Evolutionary conservation across 2,329 filamentous ascomycete genomes (phyloP).

Genomic region (Coniella vitis): DNA sequence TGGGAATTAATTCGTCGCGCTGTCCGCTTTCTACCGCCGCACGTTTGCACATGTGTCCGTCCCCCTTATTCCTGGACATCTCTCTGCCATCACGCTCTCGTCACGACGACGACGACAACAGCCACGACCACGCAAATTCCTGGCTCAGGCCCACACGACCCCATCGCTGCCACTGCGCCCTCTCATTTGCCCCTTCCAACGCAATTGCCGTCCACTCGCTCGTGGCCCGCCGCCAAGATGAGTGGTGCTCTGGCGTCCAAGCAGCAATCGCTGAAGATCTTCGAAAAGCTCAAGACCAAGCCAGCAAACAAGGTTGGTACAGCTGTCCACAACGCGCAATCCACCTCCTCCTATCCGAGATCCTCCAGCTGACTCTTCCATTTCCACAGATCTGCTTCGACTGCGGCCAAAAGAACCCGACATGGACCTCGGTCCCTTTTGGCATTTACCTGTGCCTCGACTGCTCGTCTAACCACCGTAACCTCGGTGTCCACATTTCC

Average conservation of each 20-base stretch:
- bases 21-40: conserved; percentile 13
- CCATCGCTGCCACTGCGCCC: not conserved
- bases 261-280: conserved; percentile 92
- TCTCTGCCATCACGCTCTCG: not conserved
- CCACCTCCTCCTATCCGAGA: not conserved
- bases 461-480: conserved; percentile 94
- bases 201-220: not conserved
- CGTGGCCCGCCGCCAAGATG: conserved; percentile 39
- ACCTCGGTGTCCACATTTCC: conserved; percentile 96
- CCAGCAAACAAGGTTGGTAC: conserved; percentile 76
- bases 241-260: conserved; percentile 67
- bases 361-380: conserved; percentile 17
- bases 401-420: conserved; percentile 94
- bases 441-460: conserved; percentile 98
- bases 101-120: not conserved
- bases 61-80: conserved; percentile 9
- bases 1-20: conserved; percentile 16
- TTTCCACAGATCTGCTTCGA: conserved; percentile 83
- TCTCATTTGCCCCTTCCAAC: not conserved
- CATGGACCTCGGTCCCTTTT: conserved; percentile 95
- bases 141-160: too few relatives aligned
- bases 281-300: conserved; percentile 94
- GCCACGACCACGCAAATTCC: not conserved
- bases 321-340: not conserved
- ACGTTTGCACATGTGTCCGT: not conserved